Conservation (phyloP, 371 early-diverging fungal species). For the Phascolomyces articulosus region DNA sequence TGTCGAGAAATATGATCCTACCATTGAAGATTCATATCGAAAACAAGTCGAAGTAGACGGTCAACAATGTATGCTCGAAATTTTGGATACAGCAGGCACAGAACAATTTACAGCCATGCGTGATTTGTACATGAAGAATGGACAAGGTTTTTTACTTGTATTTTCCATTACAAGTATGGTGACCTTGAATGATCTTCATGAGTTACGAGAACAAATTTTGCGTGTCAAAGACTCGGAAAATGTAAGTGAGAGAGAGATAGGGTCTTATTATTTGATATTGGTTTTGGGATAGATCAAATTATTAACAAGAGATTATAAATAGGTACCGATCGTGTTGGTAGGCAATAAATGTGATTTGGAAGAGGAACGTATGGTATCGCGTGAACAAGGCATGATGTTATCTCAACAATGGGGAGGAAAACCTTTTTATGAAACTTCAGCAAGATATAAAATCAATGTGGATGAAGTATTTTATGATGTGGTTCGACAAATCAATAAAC, state of each 20-base stretch:
- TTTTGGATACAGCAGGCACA: constrained; percentile 87
- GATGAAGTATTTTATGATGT: constrained; percentile 75
- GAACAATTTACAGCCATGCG: constrained; percentile 94
- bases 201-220: constrained; percentile 80
- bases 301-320: not conserved
- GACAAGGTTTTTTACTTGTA: constrained; percentile 89
- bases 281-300: not conserved
- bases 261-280: not conserved
- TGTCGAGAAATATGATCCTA: constrained; percentile 75
- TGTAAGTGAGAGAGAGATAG: constrained; percentile 27
- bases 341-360: constrained; percentile 91
- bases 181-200: constrained; percentile 80
- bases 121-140: constrained; percentile 93
- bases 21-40: constrained; percentile 91
- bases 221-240: constrained; percentile 83
- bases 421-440: constrained; percentile 87
- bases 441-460: constrained; percentile 81
- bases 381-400: constrained; percentile 65
- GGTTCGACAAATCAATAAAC: constrained; percentile 61
- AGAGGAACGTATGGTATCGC: constrained; percentile 77
- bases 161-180: constrained; percentile 85
- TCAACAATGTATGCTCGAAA: constrained; percentile 88
- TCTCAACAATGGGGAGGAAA: constrained; percentile 75
- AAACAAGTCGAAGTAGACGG: constrained; percentile 89
- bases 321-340: constrained; percentile 87